Base-by-base conservation (phyloP, 768 basidiomycete species). In the Lentinula boryana region DNA sequence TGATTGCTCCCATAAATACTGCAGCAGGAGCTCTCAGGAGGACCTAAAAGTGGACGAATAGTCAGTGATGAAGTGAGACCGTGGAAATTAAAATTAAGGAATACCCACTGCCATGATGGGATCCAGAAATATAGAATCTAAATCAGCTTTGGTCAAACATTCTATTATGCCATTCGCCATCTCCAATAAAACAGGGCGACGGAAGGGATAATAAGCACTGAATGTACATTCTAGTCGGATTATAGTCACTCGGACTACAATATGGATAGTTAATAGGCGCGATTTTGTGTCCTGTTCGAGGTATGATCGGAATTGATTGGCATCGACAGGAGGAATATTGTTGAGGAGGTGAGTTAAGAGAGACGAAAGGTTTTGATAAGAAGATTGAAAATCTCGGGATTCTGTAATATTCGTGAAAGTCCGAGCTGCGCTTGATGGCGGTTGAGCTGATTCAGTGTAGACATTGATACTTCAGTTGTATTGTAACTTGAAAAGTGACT, bases 201-300 rank as follows among this genome's bases (percentile, higher is more conserved):
- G 36, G 6, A 21, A 41, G 9, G 50, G 38, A 43, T 52, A 18
- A 13, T 52, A 9, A 36, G 16, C 36, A 4, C 44, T 23, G 58
- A 60, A 38, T 16, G 58, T 32, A 18, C 15, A 60, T n/a, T 60
- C 27, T n/a, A 60, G 36, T 31, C 50, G 50, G 3, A 60, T 60
- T 49, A 52, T 40, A 12, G 58, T 27, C 9, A 40, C 49, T 32
- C 58, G 33, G 16, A 49, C 48, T n/a, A 60, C n/a, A 36, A 23
- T 43, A 38, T 60, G 58, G 21, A 60, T 40, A 21, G 38, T n/a
- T 27, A 60, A 33, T 1, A 51, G 58, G 15, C 50, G 49, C 13
- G 6, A 13, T 33, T 32, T 38, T n/a, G 32, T 27, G 21, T 9
- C n/a, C 10, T n/a, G 10, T 9, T 15, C 27, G 27, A 27, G 27